Evolutionary conservation across 208 protist genomes (phyloP), one percentile per base, ranked within the genome.

Genomic region (Novymonas esmeraldas): DNA sequence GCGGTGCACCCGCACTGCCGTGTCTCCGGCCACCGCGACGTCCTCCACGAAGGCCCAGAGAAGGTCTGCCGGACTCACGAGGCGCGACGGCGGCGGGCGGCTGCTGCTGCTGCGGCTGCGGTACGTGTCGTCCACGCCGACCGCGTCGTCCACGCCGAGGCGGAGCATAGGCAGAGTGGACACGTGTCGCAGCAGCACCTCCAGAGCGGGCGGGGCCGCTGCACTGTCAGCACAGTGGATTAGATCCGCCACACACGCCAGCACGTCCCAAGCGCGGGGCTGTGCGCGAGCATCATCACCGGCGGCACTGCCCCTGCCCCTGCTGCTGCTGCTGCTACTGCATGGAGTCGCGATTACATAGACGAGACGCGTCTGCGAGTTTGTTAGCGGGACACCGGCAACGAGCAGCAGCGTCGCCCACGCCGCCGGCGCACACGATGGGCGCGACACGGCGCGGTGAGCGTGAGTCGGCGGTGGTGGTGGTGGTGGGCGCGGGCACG

Each of bases 1-100:
- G 20, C 51, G 41, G 28, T 46, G 22, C 39, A 16, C 22, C 22
- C 45, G 56, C 5, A n/a, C 54, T 29, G 10, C 34, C 34, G 34
- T 16, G 54, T 18, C 39, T 65, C 50, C 3, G 2, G n/a, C n/a
- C n/a, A n/a, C 7, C 36, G 36, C 7, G 36, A 41, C 7, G 31
- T 75, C 61, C 7, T 46, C 55, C 9, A 75, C 61, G 49, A 68
- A 69, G n/a, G 48, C 70, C 70, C 70, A 75, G 14, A 75, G 46
- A n/a, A 75, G 61, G 31, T 68, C 54, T 24, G 13, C 14, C 14
- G 69, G 69, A 5, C 11, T 9, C 1, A 73, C 22, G 7, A 2
- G 18, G 26, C 18, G 26, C 2, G 26, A 24, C 36, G 2, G 36
- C 56, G 14, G 34, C 54, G 18, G 31, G 22, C 56, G 31, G 24